A percentile compares a stretch with the other conserved stretches of the same genome.
Conservation (phyloP, 1,284 basidiomycete genomes). For the Moesziomyces antarcticus region DNA sequence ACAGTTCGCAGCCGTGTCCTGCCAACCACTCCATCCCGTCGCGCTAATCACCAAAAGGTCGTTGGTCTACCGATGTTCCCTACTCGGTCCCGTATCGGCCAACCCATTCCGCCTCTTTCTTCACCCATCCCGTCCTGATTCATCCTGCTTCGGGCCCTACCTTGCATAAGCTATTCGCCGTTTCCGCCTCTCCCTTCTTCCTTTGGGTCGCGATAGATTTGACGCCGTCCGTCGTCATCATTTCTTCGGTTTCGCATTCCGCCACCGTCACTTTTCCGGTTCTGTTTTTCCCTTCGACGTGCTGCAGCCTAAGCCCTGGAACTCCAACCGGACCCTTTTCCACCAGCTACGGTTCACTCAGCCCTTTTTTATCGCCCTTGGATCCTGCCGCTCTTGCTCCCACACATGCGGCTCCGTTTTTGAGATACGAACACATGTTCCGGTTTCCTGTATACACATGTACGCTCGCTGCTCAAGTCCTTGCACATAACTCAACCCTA, state of each 20-base stretch:
- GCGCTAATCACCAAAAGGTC: conserved; percentile 9
- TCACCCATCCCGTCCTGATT: background rate
- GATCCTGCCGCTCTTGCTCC: background rate
- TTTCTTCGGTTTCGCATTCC: background rate
- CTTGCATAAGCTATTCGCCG: background rate
- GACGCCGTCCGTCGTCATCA: background rate
- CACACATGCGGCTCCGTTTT: conserved; percentile 7
- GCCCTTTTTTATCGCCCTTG: background rate
- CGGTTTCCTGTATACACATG: conserved; percentile 24
- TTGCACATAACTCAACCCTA: conserved; percentile 20
- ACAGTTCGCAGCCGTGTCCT: background rate
- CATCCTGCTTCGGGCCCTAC: background rate
- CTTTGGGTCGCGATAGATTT: background rate
- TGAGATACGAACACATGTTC: conserved; percentile 18
- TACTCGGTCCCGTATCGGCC: background rate
- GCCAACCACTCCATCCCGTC: background rate
- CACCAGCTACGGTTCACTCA: background rate
- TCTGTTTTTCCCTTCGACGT: background rate
- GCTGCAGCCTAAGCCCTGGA: background rate
- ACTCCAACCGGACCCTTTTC: background rate
- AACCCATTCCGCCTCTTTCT: background rate
- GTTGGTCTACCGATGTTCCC: background rate
- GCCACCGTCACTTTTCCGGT: background rate
- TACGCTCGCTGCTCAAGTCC: conserved; percentile 13
- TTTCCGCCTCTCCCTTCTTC: background rate